These are phyloP conservation scores for Dianthus caryophyllus DNA, from an alignment of 148 eudicot species.

Conservation along the genomic window DNA sequence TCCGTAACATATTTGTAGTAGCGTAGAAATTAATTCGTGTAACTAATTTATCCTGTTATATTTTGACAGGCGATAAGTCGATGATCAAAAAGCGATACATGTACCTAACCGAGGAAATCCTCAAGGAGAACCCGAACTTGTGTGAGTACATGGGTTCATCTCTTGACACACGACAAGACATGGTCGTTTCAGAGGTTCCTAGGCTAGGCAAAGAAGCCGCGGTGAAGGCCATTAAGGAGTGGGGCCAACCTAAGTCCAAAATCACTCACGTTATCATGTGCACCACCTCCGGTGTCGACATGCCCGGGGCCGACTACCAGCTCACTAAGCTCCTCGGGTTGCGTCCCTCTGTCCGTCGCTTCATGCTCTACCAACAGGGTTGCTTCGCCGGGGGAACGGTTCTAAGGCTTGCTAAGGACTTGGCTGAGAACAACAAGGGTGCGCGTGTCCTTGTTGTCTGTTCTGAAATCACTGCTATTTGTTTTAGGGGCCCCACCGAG, in stretches of 20 bases:
- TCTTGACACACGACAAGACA: conserved; percentile 43
- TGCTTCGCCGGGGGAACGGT: conserved; percentile 35
- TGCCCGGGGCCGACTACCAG: conserved; percentile 30
- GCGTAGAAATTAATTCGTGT: too few species aligned
- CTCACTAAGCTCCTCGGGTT: conserved; percentile 27
- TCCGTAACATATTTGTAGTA: too few species aligned
- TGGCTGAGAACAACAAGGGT: conserved; percentile 36
- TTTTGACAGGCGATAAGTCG: conserved; percentile 38
- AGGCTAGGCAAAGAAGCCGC: conserved; percentile 18
- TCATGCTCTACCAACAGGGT: conserved; percentile 27
- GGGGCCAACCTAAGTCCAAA: too few species aligned
- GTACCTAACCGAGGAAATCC: too few species aligned
- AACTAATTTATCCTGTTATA: too few species aligned
- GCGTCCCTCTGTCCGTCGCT: conserved; percentile 18
- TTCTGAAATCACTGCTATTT: too few species aligned
- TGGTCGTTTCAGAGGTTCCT: conserved; percentile 42
- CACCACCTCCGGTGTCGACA: conserved; percentile 25
- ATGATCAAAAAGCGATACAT: too few species aligned
- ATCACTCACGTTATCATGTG: conserved; percentile 26
- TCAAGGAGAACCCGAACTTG: too few species aligned
- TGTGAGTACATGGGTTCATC: too few species aligned
- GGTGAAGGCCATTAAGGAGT: conserved; percentile 5
- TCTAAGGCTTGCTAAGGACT: conserved; percentile 39
- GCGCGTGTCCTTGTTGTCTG: conserved; percentile 38
- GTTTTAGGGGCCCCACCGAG: too few species aligned